These are phyloP conservation scores for Rhizodiscina lignyota DNA, from an alignment of 495 filamentous ascomycete genomes.

Conservation along the genomic window DNA sequence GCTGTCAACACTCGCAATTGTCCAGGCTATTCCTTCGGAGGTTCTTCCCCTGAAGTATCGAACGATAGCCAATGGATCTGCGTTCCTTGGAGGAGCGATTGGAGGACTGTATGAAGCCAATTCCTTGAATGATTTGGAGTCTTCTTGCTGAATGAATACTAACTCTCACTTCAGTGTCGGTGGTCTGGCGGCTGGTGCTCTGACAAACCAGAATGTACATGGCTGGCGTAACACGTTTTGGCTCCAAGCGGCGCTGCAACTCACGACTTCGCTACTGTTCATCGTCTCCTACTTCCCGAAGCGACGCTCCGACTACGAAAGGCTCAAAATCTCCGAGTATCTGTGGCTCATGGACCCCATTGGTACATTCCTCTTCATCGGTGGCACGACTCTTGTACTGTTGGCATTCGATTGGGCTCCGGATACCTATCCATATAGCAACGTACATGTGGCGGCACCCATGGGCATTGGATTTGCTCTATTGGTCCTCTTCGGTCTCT, in stretches of 20 bases:
- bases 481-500: conserved; percentile 23
- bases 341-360: conserved; percentile 38
- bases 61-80: conserved; percentile 31
- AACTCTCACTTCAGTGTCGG: conserved; percentile 22
- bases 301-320: conserved; percentile 22
- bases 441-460: conserved; percentile 31
- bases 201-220: conserved; percentile 25
- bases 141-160: background rate
- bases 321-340: conserved; percentile 24
- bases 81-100: conserved; percentile 26
- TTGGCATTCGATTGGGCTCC: conserved; percentile 36
- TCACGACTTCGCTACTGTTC: conserved; percentile 27
- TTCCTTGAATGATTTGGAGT: too few species aligned
- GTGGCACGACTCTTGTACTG: conserved; percentile 30
- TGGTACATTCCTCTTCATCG: conserved; percentile 31
- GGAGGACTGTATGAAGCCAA: too few species aligned
- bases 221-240: conserved; percentile 42
- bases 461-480: conserved; percentile 28
- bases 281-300: conserved; percentile 34
- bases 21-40: conserved; percentile 35
- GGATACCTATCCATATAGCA: conserved; percentile 30
- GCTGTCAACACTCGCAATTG: conserved; percentile 31
- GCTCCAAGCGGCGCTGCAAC: conserved; percentile 39
- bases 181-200: conserved; percentile 30
- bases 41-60: conserved; percentile 36